A percentile compares a stretch with the other conserved stretches of the same genome.
phyloP scores from a whole-genome alignment of 495 filamentous ascomycete genomes.

The Aspergillus indologenus region DNA sequence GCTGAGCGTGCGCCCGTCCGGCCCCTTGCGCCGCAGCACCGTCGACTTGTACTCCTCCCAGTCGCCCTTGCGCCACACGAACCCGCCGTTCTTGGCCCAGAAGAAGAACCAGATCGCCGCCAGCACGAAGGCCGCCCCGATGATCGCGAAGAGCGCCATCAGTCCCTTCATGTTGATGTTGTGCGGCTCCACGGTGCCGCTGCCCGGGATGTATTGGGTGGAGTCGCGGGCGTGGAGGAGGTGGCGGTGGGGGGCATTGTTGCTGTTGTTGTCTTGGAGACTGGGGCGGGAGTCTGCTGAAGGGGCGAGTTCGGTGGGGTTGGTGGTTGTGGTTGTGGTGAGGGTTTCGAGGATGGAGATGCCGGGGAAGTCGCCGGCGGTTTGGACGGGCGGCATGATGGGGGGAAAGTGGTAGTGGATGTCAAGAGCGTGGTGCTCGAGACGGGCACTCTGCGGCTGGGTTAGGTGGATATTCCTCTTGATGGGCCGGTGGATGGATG shows the following conservation, averaged over 20 bases:
- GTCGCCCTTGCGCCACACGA: conserved; percentile 76
- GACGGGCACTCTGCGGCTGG: conserved; percentile 27
- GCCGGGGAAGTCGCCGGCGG: conserved; percentile 26
- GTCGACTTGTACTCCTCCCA: conserved; percentile 99
- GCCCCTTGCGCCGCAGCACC: conserved; percentile 86
- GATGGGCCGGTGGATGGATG: conserved; percentile 12
- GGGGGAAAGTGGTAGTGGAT: conserved; percentile 14
- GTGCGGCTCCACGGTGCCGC: conserved; percentile 59
- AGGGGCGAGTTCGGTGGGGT: background rate
- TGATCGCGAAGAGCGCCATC: conserved; percentile 78
- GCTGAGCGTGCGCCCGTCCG: conserved; percentile 76
- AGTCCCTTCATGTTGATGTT: conserved; percentile 80
- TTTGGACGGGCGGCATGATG: conserved; percentile 34
- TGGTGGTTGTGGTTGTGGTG: background rate
- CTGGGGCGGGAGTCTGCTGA: background rate
- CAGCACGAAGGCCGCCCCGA: conserved; percentile 75
- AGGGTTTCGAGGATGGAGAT: conserved; percentile 22
- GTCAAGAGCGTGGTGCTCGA: conserved; percentile 42
- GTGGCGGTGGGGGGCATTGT: conserved; percentile 13
- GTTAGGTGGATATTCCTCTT: background rate
- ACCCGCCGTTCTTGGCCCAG: conserved; percentile 94
- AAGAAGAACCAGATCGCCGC: conserved; percentile 95
- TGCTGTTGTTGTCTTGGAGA: too few species aligned
- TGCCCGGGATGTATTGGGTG: conserved; percentile 29
- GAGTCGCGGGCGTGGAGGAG: conserved; percentile 21